These are phyloP conservation scores for Colletotrichum caudatum DNA, from an alignment of 2,329 filamentous ascomycete genomes.

Conservation along the genomic window DNA sequence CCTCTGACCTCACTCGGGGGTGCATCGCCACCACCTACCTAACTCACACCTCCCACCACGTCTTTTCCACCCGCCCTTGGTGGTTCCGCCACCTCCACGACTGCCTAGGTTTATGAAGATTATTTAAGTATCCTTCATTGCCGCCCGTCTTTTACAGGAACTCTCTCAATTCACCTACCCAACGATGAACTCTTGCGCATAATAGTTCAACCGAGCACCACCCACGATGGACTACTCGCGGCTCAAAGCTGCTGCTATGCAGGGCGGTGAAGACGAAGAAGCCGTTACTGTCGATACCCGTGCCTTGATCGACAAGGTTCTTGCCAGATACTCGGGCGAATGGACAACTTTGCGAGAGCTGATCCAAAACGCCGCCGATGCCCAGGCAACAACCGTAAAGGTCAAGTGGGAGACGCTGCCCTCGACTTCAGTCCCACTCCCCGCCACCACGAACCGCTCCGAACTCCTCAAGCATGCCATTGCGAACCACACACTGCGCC, in stretches of 20 bases:
- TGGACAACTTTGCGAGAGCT: constrained; percentile 92
- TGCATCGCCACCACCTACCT: constrained; percentile 25
- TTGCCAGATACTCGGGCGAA: constrained; percentile 96
- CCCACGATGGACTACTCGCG: constrained; percentile 76
- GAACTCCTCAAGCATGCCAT: constrained; percentile 85
- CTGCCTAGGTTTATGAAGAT: neutral
- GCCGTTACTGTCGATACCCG: constrained; percentile 98
- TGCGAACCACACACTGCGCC: constrained; percentile 85
- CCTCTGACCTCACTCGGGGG: constrained; percentile 14
- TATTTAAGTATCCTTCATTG: neutral
- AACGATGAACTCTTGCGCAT: constrained; percentile 22
- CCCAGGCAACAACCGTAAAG: constrained; percentile 87
- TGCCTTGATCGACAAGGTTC: constrained; percentile 96
- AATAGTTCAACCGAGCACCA: constrained; percentile 20
- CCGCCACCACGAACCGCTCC: constrained; percentile 72
- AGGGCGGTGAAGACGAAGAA: constrained; percentile 89
- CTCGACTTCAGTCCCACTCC: constrained; percentile 81
- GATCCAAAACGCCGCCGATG: constrained; percentile 98
- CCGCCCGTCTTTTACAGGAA: neutral
- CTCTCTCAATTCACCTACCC: neutral
- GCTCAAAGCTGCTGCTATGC: constrained; percentile 88
- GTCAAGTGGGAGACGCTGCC: constrained; percentile 94
- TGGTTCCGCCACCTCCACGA: neutral
- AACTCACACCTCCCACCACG: neutral
- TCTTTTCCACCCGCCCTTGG: neutral